These are phyloP conservation scores for Rheum nobile DNA, from an alignment of 148 eudicot genomes.

Conservation along the genomic window DNA sequence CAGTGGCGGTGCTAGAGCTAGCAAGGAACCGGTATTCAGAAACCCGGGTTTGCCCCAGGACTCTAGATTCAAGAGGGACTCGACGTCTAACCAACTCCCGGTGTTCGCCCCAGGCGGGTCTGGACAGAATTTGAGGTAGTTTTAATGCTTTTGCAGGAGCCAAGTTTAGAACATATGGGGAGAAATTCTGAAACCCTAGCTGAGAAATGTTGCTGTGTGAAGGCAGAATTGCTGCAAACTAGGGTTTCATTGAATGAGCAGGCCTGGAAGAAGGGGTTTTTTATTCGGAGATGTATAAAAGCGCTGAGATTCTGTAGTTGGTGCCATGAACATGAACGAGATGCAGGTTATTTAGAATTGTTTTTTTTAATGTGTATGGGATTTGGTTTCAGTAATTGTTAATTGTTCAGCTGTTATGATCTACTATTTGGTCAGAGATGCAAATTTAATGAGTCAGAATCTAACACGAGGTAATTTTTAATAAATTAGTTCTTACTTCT, in stretches of 20 bases:
- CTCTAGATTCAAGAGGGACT: slow-evolving; percentile 65
- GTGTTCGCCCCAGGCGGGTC: slow-evolving; percentile 60
- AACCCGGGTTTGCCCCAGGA: slow-evolving; percentile 48
- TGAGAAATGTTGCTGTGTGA: slow-evolving; percentile 5
- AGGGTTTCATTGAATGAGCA: slow-evolving; percentile 2
- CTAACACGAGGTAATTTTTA: not conserved
- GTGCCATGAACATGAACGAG: not conserved
- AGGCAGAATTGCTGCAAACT: not conserved
- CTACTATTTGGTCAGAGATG: not conserved
- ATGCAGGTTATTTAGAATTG: not conserved
- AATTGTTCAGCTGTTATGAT: not conserved
- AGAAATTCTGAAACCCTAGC: not conserved
- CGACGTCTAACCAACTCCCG: slow-evolving; percentile 82
- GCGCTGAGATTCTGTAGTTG: not conserved
- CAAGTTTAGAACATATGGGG: not conserved
- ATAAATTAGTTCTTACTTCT: too few species aligned
- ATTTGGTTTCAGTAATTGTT: not conserved
- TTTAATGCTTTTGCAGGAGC: slow-evolving; percentile 6
- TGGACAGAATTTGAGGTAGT: slow-evolving; percentile 10
- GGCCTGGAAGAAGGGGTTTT: not conserved
- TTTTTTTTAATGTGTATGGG: not conserved
- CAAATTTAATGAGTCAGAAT: not conserved
- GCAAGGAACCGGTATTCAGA: slow-evolving; percentile 32
- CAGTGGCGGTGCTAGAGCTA: slow-evolving; percentile 30
- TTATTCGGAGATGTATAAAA: not conserved